Conservation (phyloP, 257 asterid species). For the Schizonepeta tenuifolia region DNA sequence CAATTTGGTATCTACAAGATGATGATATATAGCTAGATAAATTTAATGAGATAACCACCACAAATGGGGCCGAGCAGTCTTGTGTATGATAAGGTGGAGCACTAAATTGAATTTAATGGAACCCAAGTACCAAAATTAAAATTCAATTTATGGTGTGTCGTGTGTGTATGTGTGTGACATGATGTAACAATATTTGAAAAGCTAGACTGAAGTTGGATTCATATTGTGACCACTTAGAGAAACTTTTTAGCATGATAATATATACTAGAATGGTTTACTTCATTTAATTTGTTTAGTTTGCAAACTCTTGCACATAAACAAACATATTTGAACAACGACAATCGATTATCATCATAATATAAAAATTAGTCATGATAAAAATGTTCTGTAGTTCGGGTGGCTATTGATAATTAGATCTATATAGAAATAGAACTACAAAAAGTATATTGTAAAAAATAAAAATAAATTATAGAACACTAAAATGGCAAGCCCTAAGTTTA, state of each 20-base stretch:
- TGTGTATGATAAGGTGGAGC: constrained; percentile 20
- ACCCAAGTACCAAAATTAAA: neutral
- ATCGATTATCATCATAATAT: too few relatives aligned
- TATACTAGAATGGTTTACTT: neutral
- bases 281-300: too few relatives aligned
- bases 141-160: neutral
- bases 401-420: too few relatives aligned
- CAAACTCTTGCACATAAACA: too few relatives aligned
- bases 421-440: too few relatives aligned
- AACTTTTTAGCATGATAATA: constrained; percentile 9
- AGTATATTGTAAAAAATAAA: too few relatives aligned
- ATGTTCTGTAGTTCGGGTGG: too few relatives aligned
- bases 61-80: constrained; percentile 15
- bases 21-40: constrained; percentile 8
- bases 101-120: constrained; percentile 31
- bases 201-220: constrained; percentile 29
- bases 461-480: too few relatives aligned
- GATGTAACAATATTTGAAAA: neutral
- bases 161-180: neutral
- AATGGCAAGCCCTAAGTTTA: too few relatives aligned
- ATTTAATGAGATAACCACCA: constrained; percentile 22
- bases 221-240: constrained; percentile 27
- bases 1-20: neutral
- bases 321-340: too few relatives aligned
- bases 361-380: too few relatives aligned